Conservation (phyloP, 1,284 basidiomycete genomes). For the Butyriboletus appendiculatus region DNA sequence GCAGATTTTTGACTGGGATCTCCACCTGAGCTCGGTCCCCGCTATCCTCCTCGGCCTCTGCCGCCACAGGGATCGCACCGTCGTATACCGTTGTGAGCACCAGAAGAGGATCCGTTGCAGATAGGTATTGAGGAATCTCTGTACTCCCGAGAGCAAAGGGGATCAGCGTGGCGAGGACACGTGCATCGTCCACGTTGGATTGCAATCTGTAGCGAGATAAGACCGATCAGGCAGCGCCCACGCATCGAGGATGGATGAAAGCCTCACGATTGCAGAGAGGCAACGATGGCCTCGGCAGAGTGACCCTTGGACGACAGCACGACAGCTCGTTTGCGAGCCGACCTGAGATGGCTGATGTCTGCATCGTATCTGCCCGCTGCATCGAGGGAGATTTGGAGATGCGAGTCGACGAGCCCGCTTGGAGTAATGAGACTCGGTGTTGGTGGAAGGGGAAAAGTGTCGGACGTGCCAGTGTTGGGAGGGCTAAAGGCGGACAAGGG, state of each 20-base stretch:
- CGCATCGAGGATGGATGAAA: neutral
- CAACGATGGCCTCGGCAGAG: constrained; percentile 13
- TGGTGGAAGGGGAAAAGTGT: constrained; percentile 65
- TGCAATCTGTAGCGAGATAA: constrained; percentile 36
- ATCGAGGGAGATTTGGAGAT: constrained; percentile 43
- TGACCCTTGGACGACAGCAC: constrained; percentile 27
- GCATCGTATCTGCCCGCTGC: constrained; percentile 49
- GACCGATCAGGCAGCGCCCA: neutral
- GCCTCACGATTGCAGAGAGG: constrained; percentile 22
- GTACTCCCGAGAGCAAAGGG: constrained; percentile 58
- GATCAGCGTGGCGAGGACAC: constrained; percentile 52
- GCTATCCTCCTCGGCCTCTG: constrained; percentile 21
- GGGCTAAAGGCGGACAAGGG: constrained; percentile 72
- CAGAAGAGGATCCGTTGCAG: constrained; percentile 41
- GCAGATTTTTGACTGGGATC: constrained; percentile 42
- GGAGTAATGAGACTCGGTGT: constrained; percentile 69
- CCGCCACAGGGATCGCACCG: constrained; percentile 42
- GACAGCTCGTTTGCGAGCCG: constrained; percentile 42
- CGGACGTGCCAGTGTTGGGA: constrained; percentile 63
- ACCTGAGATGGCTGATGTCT: constrained; percentile 37
- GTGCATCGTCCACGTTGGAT: constrained; percentile 32
- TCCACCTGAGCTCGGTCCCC: constrained; percentile 18
- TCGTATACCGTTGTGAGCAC: constrained; percentile 60
- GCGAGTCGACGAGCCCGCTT: constrained; percentile 63
- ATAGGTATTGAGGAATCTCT: constrained; percentile 42